Evolutionary conservation across 2,329 filamentous ascomycete genomes (phyloP).

Genomic region (Phaeosphaeria sp.): DNA sequence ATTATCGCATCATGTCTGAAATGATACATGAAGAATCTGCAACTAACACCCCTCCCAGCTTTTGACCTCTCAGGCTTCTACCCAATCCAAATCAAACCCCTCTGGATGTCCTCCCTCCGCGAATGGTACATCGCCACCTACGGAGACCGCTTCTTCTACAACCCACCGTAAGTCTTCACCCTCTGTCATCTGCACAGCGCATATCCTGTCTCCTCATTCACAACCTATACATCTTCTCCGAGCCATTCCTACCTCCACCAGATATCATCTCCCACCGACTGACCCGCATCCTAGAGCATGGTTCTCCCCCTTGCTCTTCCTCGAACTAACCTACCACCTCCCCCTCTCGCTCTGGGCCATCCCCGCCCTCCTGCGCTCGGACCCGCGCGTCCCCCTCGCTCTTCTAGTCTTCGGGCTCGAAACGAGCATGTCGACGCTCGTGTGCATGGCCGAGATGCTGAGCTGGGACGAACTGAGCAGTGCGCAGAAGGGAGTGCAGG

Average conservation of each 20-base stretch:
- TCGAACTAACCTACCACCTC: constrained; percentile 67
- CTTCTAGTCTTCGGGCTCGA: constrained; percentile 66
- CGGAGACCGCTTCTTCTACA: constrained; percentile 68
- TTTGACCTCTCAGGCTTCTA: constrained; percentile 68
- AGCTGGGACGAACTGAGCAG: constrained; percentile 54
- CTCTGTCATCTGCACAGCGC: no score
- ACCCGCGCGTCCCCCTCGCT: constrained; percentile 64
- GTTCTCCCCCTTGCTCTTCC: constrained; percentile 64
- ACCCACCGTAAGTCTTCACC: constrained; percentile 52
- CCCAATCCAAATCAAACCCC: constrained; percentile 57
- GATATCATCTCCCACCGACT: background rate
- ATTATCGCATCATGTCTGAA: no score
- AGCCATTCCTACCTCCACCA: background rate
- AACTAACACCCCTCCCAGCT: constrained; percentile 48
- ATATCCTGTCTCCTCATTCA: no score
- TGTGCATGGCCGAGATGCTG: constrained; percentile 67
- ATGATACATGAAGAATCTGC: background rate
- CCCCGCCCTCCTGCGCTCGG: constrained; percentile 61
- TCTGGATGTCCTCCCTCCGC: constrained; percentile 58
- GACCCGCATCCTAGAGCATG: constrained; percentile 50
- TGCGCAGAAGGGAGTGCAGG: constrained; percentile 33
- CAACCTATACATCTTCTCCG: background rate
- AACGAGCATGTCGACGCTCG: constrained; percentile 66
- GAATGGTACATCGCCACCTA: constrained; percentile 67
- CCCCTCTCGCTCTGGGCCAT: constrained; percentile 68